These are phyloP conservation scores for Daldinia childiae DNA, from an alignment of 495 filamentous ascomycete genomes.

Conservation along the genomic window DNA sequence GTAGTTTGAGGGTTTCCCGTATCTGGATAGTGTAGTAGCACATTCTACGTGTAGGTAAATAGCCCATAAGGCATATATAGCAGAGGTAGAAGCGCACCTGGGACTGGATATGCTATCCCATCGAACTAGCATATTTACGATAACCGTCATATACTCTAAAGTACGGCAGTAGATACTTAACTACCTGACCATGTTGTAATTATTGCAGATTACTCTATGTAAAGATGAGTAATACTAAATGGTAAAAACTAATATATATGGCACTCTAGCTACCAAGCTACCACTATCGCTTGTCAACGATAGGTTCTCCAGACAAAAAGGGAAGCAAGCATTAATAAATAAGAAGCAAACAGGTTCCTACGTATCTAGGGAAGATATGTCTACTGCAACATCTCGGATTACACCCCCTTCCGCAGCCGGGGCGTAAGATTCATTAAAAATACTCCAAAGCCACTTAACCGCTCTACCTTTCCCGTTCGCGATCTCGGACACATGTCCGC, in stretches of 20 bases:
- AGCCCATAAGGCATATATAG: too few species aligned
- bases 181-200: neutral
- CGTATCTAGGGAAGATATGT: neutral
- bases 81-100: too few species aligned
- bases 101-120: too few species aligned
- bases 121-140: too few species aligned
- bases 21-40: too few species aligned
- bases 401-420: neutral
- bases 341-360: neutral
- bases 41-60: too few species aligned
- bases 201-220: neutral
- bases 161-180: too few species aligned
- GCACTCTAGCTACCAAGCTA: neutral
- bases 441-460: neutral
- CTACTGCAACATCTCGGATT: neutral
- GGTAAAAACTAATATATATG: neutral
- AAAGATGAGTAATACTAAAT: neutral
- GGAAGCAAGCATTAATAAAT: neutral
- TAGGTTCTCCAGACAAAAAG: neutral
- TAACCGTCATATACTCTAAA: too few species aligned
- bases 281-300: neutral
- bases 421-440: neutral
- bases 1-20: too few species aligned
- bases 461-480: neutral
- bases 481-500: neutral